phyloP scores from a whole-genome alignment of 2,329 filamentous ascomycete genomes.

The Diaporthe australafricana region DNA sequence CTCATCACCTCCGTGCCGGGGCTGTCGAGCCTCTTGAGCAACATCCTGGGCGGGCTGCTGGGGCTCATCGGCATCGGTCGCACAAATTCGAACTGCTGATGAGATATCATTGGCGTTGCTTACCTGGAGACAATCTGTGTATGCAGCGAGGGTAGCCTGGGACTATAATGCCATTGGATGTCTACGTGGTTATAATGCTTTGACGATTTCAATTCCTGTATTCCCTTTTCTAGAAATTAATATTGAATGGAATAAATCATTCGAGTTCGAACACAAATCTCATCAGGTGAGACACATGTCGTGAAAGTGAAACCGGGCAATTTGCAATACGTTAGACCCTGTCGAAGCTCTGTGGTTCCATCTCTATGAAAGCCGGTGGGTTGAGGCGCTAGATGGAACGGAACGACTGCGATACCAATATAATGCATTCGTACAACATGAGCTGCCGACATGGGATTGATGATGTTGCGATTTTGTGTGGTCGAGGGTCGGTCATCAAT shows the following conservation, averaged over 20 bases:
- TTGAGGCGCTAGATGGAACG: background rate
- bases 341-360: no score
- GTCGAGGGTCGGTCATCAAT: background rate
- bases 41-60: background rate
- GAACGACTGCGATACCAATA: background rate
- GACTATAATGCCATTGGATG: background rate
- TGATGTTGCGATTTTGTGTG: background rate
- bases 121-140: background rate
- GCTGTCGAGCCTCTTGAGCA: background rate
- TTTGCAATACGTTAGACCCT: background rate
- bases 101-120: background rate
- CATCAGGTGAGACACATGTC: background rate
- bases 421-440: background rate
- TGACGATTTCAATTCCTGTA: background rate
- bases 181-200: background rate
- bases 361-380: background rate
- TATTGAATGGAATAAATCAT: background rate
- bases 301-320: background rate
- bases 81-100: slow-evolving; percentile 6
- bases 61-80: slow-evolving; percentile 9
- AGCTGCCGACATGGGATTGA: background rate
- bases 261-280: background rate
- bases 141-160: background rate
- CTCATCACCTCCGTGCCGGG: slow-evolving; percentile 26
- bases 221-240: background rate